Conservation (phyloP, 2,329 filamentous ascomycete species). For the Hypoxylon sp. region DNA sequence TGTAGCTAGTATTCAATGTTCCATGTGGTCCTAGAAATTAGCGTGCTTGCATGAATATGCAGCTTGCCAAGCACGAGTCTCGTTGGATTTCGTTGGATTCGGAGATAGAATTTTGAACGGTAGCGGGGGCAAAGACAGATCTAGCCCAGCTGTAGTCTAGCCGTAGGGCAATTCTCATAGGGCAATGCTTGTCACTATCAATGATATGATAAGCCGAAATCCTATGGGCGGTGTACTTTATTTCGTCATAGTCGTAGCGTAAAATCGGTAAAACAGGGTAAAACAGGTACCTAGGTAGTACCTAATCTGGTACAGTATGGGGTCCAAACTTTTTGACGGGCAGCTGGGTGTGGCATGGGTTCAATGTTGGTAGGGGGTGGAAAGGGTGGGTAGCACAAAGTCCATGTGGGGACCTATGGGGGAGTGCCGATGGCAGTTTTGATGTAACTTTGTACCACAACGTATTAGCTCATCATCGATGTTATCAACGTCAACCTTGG, state of each 20-base stretch:
- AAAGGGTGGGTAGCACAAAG: constrained; percentile 32
- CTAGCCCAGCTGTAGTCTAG: constrained; percentile 18
- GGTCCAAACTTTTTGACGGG: not conserved
- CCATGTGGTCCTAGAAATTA: constrained; percentile 15
- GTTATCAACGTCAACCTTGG: too few species aligned
- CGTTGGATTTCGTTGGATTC: constrained; percentile 29
- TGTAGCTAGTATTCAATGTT: too few species aligned
- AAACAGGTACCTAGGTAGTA: too few species aligned
- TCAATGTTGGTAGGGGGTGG: not conserved
- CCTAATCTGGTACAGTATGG: not conserved
- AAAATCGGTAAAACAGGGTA: not conserved
- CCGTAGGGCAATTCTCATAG: constrained; percentile 25
- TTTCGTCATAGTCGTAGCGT: constrained; percentile 37
- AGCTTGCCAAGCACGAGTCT: constrained; percentile 32
- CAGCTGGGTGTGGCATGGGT: not conserved
- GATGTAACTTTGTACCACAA: constrained; percentile 3
- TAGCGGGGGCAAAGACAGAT: constrained; percentile 5
- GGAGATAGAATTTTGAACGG: constrained; percentile 41
- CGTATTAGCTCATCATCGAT: too few species aligned
- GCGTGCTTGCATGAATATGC: constrained; percentile 21
- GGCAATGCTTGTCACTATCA: not conserved
- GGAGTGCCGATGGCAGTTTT: not conserved
- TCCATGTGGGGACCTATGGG: constrained; percentile 9
- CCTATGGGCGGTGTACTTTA: constrained; percentile 27
- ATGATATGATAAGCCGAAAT: constrained; percentile 32